These are phyloP conservation scores for Xylaria venustula DNA, from an alignment of 495 filamentous ascomycete genomes.

Conservation along the genomic window DNA sequence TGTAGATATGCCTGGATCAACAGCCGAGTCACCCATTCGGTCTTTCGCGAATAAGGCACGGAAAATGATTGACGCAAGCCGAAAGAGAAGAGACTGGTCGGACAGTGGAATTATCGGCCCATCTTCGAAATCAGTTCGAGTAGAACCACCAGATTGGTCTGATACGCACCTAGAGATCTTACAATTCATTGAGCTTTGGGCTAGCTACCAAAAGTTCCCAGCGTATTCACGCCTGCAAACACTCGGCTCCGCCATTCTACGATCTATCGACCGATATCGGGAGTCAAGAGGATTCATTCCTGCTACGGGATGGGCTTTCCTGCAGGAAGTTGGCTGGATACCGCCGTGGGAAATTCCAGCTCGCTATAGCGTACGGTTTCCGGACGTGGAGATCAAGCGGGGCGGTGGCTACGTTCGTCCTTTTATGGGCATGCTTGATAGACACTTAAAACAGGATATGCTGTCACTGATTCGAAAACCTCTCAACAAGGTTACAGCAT, in stretches of 20 bases:
- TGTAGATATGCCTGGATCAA: not conserved
- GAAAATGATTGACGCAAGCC: constrained; percentile 63
- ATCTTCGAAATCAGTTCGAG: constrained; percentile 27
- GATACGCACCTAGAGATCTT: constrained; percentile 59
- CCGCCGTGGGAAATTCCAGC: constrained; percentile 75
- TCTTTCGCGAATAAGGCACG: constrained; percentile 66
- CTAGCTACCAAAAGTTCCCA: constrained; percentile 52
- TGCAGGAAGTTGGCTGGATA: constrained; percentile 85
- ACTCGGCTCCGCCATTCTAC: constrained; percentile 68
- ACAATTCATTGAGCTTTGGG: constrained; percentile 69
- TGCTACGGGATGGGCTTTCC: constrained; percentile 62
- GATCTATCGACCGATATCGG: constrained; percentile 67
- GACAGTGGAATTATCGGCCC: constrained; percentile 52
- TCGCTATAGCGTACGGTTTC: constrained; percentile 60
- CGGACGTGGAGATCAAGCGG: constrained; percentile 47
- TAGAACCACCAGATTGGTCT: constrained; percentile 36
- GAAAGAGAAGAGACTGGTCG: constrained; percentile 60
- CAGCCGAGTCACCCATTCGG: constrained; percentile 9
- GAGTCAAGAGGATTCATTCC: constrained; percentile 51
- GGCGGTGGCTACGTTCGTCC: constrained; percentile 31
- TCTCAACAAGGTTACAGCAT: constrained; percentile 69
- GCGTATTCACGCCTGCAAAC: constrained; percentile 50
- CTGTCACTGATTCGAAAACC: constrained; percentile 66
- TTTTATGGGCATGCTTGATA: constrained; percentile 28
- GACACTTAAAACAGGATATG: constrained; percentile 30